phyloP scores from a whole-genome alignment of 176 grass and related monocot species.

The Oryza brachyantha region DNA sequence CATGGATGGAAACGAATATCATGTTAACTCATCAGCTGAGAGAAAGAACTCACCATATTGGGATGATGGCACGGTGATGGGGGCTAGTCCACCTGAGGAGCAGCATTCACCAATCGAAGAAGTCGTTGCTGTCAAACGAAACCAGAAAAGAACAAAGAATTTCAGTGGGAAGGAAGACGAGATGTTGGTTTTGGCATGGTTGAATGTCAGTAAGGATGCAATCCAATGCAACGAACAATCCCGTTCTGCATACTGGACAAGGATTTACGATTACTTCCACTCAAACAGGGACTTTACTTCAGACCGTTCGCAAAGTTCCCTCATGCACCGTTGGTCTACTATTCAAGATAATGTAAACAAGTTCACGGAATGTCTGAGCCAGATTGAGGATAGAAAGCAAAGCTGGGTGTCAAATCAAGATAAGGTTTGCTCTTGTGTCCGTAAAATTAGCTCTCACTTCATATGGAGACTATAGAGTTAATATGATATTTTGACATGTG shows the following conservation, averaged over 20 bases:
- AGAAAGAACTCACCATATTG: neutral
- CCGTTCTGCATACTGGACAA: neutral
- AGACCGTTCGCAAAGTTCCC: neutral
- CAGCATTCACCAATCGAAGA: neutral
- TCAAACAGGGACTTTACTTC: neutral
- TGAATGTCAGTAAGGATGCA: neutral
- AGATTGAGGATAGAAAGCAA: neutral
- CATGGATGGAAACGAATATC: neutral
- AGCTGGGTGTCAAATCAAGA: neutral
- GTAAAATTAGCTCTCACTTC: neutral
- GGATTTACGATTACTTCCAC: constrained; percentile 1
- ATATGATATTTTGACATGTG: neutral
- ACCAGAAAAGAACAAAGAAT: neutral
- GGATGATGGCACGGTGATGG: neutral
- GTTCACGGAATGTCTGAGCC: neutral
- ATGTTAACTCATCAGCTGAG: neutral
- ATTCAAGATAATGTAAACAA: constrained; percentile 18
- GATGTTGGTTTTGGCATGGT: neutral
- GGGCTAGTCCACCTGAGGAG: neutral
- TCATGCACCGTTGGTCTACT: constrained; percentile 9
- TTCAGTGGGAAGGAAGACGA: neutral
- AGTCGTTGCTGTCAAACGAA: neutral
- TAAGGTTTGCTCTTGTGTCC: neutral
- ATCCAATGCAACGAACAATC: neutral
- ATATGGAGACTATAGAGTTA: neutral